These are phyloP conservation scores for Fusarium oligoseptatum DNA, from an alignment of 2,329 filamentous ascomycete genomes.

Conservation along the genomic window DNA sequence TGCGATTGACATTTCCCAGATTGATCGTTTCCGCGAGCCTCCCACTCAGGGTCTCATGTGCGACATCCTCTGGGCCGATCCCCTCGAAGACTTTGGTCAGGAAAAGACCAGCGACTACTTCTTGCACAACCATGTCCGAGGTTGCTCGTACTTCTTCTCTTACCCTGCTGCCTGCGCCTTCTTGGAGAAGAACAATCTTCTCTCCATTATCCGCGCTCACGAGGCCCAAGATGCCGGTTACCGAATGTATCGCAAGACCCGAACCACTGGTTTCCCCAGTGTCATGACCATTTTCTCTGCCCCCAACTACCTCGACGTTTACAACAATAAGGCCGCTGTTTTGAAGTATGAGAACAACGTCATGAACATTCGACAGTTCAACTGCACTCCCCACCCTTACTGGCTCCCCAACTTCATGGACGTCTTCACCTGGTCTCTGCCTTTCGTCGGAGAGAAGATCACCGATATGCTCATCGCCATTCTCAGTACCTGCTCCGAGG, in stretches of 20 bases:
- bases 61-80: slow-evolving; percentile 98
- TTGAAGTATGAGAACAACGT: slow-evolving; percentile 99
- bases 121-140: slow-evolving; percentile 97
- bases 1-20: slow-evolving; percentile 63
- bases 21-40: slow-evolving; percentile 97
- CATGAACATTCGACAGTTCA: slow-evolving; percentile 99
- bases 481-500: slow-evolving; percentile 98
- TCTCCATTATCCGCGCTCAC: slow-evolving; percentile 97
- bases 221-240: slow-evolving; percentile 99
- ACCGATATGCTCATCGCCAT: slow-evolving; percentile 99
- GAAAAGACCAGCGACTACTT: slow-evolving; percentile 99
- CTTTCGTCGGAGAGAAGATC: slow-evolving; percentile 98
- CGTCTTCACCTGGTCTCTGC: slow-evolving; percentile 99
- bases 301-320: slow-evolving; percentile 98
- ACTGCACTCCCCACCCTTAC: slow-evolving; percentile 99
- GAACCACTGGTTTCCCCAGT: slow-evolving; percentile 97
- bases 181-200: slow-evolving; percentile 97
- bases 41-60: slow-evolving; percentile 99
- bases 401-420: slow-evolving; percentile 99
- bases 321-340: slow-evolving; percentile 99
- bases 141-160: slow-evolving; percentile 99
- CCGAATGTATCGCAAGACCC: slow-evolving; percentile 98
- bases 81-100: slow-evolving; percentile 97
- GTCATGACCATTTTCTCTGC: slow-evolving; percentile 99
- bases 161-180: slow-evolving; percentile 98